A percentile compares a stretch with the other conserved stretches of the same genome.
Evolutionary conservation across 169 alveolate genomes (phyloP).

Genomic region (Plasmodium gonderi): DNA sequence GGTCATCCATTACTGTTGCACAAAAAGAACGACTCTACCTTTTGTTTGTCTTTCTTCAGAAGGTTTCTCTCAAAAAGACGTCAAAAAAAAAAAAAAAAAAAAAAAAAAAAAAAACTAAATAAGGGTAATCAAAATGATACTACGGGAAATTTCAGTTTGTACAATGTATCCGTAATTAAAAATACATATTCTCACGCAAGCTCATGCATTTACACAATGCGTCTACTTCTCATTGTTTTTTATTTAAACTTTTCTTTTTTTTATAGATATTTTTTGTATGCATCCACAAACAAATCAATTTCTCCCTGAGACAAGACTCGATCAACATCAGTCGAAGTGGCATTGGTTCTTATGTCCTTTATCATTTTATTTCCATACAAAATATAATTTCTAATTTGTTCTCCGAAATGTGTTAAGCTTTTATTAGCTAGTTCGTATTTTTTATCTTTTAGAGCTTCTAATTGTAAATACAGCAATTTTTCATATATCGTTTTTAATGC

Average conservation of each 20-base stretch:
- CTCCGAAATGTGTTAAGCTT: conserved; percentile 68
- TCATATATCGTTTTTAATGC: conserved; percentile 81
- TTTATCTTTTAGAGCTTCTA: conserved; percentile 56
- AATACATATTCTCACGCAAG: too few species aligned
- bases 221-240: too few species aligned
- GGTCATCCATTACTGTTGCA: too few species aligned
- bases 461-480: conserved; percentile 71
- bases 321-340: conserved; percentile 48
- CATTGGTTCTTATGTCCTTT: conserved; percentile 56
- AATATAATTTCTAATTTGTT: conserved; percentile 70
- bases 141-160: too few species aligned
- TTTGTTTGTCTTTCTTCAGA: too few species aligned
- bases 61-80: too few species aligned
- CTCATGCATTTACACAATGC: too few species aligned
- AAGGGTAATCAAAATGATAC: too few species aligned
- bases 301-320: conserved; percentile 59
- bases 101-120: too few species aligned
- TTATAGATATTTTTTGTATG: conserved; percentile 42
- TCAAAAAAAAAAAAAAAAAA: too few species aligned
- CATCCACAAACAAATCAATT: conserved; percentile 57
- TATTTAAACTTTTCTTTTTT: not conserved
- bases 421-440: conserved; percentile 54
- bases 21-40: too few species aligned
- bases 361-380: conserved; percentile 72
- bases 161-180: too few species aligned